phyloP scores from a whole-genome alignment of 2,329 filamentous ascomycete species.

The Hortaea werneckii region DNA sequence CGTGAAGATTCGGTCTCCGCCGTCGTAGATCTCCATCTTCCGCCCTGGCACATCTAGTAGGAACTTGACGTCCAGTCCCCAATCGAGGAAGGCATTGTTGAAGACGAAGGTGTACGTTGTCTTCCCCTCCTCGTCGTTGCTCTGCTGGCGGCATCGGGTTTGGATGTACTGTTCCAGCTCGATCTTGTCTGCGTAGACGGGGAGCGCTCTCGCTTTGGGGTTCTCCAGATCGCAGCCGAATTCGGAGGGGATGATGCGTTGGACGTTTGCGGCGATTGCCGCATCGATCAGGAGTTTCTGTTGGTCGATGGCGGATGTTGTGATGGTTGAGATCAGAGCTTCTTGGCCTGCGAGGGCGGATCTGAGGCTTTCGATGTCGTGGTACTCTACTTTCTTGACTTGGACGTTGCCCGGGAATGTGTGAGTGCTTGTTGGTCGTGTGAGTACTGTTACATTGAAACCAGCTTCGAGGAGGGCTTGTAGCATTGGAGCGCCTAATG shows the following conservation, averaged over 20 bases:
- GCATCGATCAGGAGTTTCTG: conserved; percentile 30
- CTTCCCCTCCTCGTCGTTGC: too few species aligned
- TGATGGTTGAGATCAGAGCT: conserved; percentile 28
- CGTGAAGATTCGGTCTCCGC: conserved; percentile 25
- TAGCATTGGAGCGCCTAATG: conserved; percentile 33
- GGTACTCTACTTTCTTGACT: conserved; percentile 21
- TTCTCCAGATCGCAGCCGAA: conserved; percentile 32
- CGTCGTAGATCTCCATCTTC: conserved; percentile 25
- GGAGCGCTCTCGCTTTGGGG: conserved; percentile 20
- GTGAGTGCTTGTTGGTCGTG: conserved; percentile 18
- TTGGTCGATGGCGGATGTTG: conserved; percentile 16
- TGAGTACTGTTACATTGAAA: conserved; percentile 26
- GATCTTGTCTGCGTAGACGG: conserved; percentile 29
- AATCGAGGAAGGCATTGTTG: conserved; percentile 31
- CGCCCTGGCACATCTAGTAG: conserved; percentile 21
- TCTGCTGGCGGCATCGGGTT: conserved; percentile 10
- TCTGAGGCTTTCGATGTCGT: conserved; percentile 23
- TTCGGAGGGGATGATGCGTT: conserved; percentile 33
- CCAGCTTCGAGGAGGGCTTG: conserved; percentile 30
- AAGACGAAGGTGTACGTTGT: conserved; percentile 27
- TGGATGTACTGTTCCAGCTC: conserved; percentile 27
- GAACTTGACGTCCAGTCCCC: conserved; percentile 22
- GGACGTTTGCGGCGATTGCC: conserved; percentile 29
- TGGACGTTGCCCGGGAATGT: conserved; percentile 19
- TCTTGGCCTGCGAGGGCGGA: conserved; percentile 27